Percentiles rank a stretch among this genome's conserved stretches.
Conservation (phyloP, 75 land plant genomes). For the Cupressus sempervirens region DNA sequence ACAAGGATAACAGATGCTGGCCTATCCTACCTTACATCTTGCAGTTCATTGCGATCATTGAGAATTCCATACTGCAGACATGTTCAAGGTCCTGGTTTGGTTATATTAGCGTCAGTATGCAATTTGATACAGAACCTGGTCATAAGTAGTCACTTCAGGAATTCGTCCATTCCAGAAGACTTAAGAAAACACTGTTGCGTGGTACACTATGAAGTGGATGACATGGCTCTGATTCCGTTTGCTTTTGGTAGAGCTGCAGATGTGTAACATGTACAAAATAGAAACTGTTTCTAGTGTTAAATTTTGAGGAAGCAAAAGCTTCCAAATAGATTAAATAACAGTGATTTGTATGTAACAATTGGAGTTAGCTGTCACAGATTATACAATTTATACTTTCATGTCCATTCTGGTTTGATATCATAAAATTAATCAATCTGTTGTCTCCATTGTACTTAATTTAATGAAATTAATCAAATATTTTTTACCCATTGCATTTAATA, state of each 20-base stretch:
- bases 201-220: constrained; percentile 27
- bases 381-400: neutral
- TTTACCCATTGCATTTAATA: neutral
- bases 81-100: constrained; percentile 27
- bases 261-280: neutral
- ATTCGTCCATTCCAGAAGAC: constrained; percentile 5
- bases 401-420: neutral
- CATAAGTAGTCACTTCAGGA: constrained; percentile 7
- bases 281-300: neutral
- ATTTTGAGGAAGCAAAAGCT: neutral
- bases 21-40: constrained; percentile 17
- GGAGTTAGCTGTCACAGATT: neutral
- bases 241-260: neutral
- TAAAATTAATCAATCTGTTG: too few relatives aligned
- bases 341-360: too few relatives aligned
- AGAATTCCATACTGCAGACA: constrained; percentile 27
- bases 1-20: constrained; percentile 36
- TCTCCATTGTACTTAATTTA: neutral
- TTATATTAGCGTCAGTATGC: constrained; percentile 19
- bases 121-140: constrained; percentile 24
- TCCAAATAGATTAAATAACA: neutral
- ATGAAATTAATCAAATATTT: neutral
- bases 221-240: constrained; percentile 37
- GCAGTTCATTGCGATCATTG: constrained; percentile 21
- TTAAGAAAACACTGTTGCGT: constrained; percentile 29